Evolutionary conservation across 1,284 basidiomycete genomes (phyloP).

Genomic region (Spongiforma sp.): DNA sequence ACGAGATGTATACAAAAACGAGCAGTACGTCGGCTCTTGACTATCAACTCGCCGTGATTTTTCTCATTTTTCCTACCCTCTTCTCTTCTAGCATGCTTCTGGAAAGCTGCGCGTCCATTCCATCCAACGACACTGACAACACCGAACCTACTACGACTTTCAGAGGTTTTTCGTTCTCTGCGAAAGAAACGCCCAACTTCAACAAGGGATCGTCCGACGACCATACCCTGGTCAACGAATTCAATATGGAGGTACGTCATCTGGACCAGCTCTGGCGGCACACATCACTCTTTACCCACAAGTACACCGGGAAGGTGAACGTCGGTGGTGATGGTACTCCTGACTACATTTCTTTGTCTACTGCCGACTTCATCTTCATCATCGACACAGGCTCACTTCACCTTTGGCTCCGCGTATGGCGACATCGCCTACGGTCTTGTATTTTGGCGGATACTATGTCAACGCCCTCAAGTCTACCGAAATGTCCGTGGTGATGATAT

Average conservation of each 20-base stretch:
- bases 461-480: too few relatives aligned
- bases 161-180: constrained; percentile 27
- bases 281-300: background rate
- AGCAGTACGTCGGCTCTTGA: background rate
- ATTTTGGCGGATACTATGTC: constrained; percentile 30
- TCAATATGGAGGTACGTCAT: constrained; percentile 33
- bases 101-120: constrained; percentile 35
- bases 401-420: constrained; percentile 35
- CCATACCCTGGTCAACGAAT: constrained; percentile 28
- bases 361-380: constrained; percentile 25
- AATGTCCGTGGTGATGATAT: too few relatives aligned
- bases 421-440: constrained; percentile 29
- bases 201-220: constrained; percentile 30
- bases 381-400: constrained; percentile 37
- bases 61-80: constrained; percentile 10
- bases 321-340: constrained; percentile 34
- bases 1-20: constrained; percentile 11
- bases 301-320: constrained; percentile 38
- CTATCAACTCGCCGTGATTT: constrained; percentile 16
- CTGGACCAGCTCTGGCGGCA: background rate
- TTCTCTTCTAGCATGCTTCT: constrained; percentile 34
- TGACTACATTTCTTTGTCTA: background rate
- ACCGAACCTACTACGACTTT: constrained; percentile 10
- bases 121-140: constrained; percentile 6
- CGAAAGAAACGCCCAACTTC: constrained; percentile 17